Conservation (phyloP, 768 basidiomycete species). For the Pulveroboletus sp. region DNA sequence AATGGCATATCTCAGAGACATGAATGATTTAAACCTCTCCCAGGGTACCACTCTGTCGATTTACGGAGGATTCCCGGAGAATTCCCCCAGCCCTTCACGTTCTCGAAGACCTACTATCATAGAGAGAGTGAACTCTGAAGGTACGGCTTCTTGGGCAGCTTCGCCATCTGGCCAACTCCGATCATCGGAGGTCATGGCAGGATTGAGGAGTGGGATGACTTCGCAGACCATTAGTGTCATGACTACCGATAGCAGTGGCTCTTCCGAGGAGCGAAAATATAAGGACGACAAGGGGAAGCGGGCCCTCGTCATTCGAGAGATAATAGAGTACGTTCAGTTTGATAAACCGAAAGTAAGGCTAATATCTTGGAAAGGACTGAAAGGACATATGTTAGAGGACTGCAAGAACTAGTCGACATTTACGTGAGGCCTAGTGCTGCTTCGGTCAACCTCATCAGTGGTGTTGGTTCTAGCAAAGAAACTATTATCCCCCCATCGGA, state of each 20-base stretch:
- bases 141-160: conserved; percentile 49
- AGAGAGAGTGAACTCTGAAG: conserved; percentile 42
- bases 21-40: conserved; percentile 82
- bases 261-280: conserved; percentile 77
- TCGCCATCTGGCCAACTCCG: conserved; percentile 56
- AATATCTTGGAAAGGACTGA: conserved; percentile 64
- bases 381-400: conserved; percentile 88
- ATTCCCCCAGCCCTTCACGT: conserved; percentile 35
- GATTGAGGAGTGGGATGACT: conserved; percentile 53
- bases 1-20: conserved; percentile 93
- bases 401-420: conserved; percentile 91
- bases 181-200: conserved; percentile 57
- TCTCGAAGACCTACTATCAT: conserved; percentile 64
- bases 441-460: conserved; percentile 64
- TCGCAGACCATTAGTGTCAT: conserved; percentile 70
- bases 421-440: conserved; percentile 84
- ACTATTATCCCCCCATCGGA: conserved; percentile 82
- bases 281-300: conserved; percentile 90
- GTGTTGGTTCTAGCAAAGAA: conserved; percentile 71
- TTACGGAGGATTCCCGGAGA: conserved; percentile 51
- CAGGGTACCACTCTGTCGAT: conserved; percentile 53
- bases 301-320: conserved; percentile 81
- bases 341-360: conserved; percentile 1
- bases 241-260: conserved; percentile 67
- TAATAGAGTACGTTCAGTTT: conserved; percentile 65